Evolutionary conservation across 2,329 filamentous ascomycete genomes (phyloP), one percentile per base, ranked within the genome.

Genomic region (Aspergillus uvarum): DNA sequence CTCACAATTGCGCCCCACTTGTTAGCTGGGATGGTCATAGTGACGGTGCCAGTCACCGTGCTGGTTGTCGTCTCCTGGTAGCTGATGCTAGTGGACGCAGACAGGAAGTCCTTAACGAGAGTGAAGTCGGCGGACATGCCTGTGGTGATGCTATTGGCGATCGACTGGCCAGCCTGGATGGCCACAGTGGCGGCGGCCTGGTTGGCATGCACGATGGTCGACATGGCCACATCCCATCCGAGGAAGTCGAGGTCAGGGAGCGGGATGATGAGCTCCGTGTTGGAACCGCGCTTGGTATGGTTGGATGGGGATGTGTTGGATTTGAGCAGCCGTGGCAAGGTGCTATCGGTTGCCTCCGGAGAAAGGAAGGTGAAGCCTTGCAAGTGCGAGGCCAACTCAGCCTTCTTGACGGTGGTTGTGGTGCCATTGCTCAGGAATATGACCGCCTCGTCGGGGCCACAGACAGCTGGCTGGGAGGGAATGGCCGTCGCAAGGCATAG

Each of bases 141-240:
- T 21, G 60, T 61, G 1, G 56, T 42, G 51, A 65, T 58, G 14
- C 60, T 61, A 60, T 65, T 64, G 51, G 63, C 62, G 47, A 65
- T 51, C 8, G 11, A 57, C 24, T 64, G 60, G 24, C 63, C 62
- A 1, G 56, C 19, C 12, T 52, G 49, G 21, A 65, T 64, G n/a
- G 63, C 53, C 3, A 60, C 59, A 12, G 59, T 65, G 22, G 59
- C 62, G 21, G 55, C 53, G 19, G 59, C 62, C 21, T 59, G 55
- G 54, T 65, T 65, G 51, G 63, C 63, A 35, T 64, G 62, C 5
- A 52, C 49, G 19, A 65, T 49, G 48, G 62, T 59, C 16, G 63
- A 65, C 63, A 65, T 65, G 32, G 62, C 31, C 21, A 64, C 58
- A 47, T 65, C 62, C 63, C 63, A 65, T 54, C 62, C 62, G 14